Percentiles rank a stretch among this genome's conserved stretches.
Evolutionary conservation across 768 basidiomycete genomes (phyloP).

Genomic region (Leccinum disarticulatum): DNA sequence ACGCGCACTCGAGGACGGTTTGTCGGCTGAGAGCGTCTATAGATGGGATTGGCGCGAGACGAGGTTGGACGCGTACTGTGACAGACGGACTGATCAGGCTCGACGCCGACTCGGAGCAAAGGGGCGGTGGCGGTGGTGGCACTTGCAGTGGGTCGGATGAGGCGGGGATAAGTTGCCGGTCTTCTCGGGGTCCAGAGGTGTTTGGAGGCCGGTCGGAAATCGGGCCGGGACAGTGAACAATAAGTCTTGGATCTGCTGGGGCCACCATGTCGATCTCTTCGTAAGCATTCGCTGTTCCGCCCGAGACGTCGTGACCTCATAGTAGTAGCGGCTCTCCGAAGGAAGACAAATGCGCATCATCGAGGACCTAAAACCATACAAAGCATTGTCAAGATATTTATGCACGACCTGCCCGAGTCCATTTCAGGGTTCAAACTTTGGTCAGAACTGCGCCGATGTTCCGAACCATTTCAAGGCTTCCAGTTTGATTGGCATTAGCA

Average conservation of each 20-base stretch:
- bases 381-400: background rate
- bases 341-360: constrained; percentile 11
- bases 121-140: constrained; percentile 14
- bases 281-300: constrained; percentile 8
- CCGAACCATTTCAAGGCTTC: constrained; percentile 44
- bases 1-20: constrained; percentile 64
- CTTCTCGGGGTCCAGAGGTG: constrained; percentile 7
- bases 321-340: background rate
- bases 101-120: background rate
- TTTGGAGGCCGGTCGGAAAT: background rate
- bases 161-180: constrained; percentile 26
- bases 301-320: constrained; percentile 12
- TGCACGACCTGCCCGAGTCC: background rate
- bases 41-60: constrained; percentile 78
- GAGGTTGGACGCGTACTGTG: constrained; percentile 36
- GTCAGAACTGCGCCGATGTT: constrained; percentile 39
- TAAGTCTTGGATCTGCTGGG: background rate
- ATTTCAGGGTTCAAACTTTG: constrained; percentile 33
- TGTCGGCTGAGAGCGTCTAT: constrained; percentile 62
- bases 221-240: constrained; percentile 3
- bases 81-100: constrained; percentile 16
- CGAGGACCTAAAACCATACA: background rate
- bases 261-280: background rate
- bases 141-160: constrained; percentile 29
- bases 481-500: background rate